phyloP scores from a whole-genome alignment of 148 eudicot species.

The Drosera capensis region DNA sequence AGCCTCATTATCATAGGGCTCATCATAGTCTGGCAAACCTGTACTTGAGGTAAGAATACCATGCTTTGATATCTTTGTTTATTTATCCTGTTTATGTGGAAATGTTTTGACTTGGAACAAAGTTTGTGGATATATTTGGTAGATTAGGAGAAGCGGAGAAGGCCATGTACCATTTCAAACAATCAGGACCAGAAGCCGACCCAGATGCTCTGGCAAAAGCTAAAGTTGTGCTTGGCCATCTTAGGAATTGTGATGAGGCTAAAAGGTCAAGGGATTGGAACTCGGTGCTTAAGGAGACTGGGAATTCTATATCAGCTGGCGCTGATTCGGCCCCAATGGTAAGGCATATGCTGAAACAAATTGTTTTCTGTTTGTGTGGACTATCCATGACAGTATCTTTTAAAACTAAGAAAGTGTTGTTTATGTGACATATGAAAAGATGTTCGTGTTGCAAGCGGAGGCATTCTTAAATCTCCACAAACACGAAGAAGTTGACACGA shows the following conservation, averaged over 20 bases:
- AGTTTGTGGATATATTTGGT: constrained; percentile 2
- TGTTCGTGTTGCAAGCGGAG: constrained; percentile 74
- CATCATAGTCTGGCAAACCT: constrained; percentile 82
- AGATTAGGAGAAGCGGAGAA: constrained; percentile 94
- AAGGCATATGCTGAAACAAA: neutral
- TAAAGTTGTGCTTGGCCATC: constrained; percentile 31
- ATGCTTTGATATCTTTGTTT: neutral
- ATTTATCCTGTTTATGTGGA: neutral
- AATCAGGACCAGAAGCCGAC: constrained; percentile 76
- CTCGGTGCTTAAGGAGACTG: constrained; percentile 40
- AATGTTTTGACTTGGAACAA: neutral
- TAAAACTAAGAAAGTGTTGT: constrained; percentile 3
- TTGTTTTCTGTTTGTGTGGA: neutral
- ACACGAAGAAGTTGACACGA: constrained; percentile 64
- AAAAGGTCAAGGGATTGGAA: constrained; percentile 76
- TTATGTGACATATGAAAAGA: constrained; percentile 14
- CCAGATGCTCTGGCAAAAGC: constrained; percentile 66
- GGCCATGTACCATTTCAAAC: constrained; percentile 58
- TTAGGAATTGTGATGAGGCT: constrained; percentile 64
- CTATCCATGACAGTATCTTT: neutral
- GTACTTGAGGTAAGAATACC: constrained; percentile 43
- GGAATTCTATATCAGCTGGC: constrained; percentile 48
- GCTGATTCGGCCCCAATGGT: constrained; percentile 93
- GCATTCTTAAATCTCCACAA: constrained; percentile 58
- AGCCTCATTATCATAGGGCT: constrained; percentile 79